Evolutionary conservation across 2,329 filamentous ascomycete genomes (phyloP).

Genomic region (Zymoseptoria passerinii): DNA sequence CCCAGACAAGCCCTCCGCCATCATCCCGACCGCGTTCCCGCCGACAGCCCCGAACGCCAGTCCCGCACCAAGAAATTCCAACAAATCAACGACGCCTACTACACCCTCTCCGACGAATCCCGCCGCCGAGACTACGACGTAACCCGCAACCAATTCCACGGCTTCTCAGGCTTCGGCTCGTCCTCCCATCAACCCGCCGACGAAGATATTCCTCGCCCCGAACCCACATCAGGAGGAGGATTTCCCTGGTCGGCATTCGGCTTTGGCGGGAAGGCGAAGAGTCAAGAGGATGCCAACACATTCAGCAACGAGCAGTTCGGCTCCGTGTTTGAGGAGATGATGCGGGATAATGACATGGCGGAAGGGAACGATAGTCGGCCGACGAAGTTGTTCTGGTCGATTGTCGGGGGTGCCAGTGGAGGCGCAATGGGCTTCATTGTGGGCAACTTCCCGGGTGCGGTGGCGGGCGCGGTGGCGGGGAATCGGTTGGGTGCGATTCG

Average conservation of each 20-base stretch:
- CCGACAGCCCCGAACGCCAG: constrained; percentile 73
- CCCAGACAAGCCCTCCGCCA: constrained; percentile 68
- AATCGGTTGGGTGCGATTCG: constrained; percentile 84
- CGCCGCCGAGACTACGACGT: constrained; percentile 79
- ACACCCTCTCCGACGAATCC: constrained; percentile 70
- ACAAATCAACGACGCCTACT: constrained; percentile 87
- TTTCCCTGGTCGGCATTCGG: constrained; percentile 74
- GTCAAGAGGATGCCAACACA: constrained; percentile 35
- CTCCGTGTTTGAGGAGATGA: constrained; percentile 51
- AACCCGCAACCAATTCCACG: constrained; percentile 52
- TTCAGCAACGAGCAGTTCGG: constrained; percentile 75
- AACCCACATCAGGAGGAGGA: constrained; percentile 34
- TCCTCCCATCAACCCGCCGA: constrained; percentile 32
- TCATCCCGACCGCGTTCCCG: constrained; percentile 82
- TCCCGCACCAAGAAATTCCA: constrained; percentile 82
- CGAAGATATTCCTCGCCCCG: constrained; percentile 41
- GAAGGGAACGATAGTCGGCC: constrained; percentile 53
- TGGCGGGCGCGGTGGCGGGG: constrained; percentile 86
- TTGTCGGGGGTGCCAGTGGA: constrained; percentile 78
- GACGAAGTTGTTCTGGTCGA: constrained; percentile 73
- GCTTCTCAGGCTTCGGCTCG: constrained; percentile 31
- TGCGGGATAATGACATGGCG: constrained; percentile 56
- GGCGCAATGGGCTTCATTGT: constrained; percentile 91
- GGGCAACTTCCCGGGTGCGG: constrained; percentile 78
- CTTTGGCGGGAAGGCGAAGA: constrained; percentile 43